phyloP scores from a whole-genome alignment of 306 rosid genomes.

The Ochetophila trinervis region DNA sequence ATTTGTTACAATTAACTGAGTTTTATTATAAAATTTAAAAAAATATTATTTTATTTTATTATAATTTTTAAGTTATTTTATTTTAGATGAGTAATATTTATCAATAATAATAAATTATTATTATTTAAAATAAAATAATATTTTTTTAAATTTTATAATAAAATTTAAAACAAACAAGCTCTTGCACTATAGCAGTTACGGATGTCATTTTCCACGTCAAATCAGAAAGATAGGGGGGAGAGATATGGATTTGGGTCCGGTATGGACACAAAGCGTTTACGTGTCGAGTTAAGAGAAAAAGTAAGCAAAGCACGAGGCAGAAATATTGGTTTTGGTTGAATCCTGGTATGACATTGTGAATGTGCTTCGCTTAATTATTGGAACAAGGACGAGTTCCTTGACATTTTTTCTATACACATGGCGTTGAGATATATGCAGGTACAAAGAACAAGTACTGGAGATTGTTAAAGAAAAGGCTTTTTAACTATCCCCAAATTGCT shows the following conservation, averaged over 20 bases:
- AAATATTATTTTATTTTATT: too few species aligned
- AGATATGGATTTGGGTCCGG: not conserved
- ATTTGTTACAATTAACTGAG: too few species aligned
- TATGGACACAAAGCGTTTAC: not conserved
- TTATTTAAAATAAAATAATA: too few species aligned
- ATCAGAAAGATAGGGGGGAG: not conserved
- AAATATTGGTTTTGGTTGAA: not conserved
- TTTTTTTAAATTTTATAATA: too few species aligned
- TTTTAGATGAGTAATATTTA: too few species aligned
- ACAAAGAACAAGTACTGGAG: not conserved
- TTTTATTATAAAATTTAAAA: too few species aligned
- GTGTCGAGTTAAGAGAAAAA: conserved; percentile 11
- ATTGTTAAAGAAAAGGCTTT: not conserved
- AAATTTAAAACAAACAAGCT: too few species aligned
- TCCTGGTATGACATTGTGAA: conserved; percentile 26
- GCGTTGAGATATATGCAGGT: conserved; percentile 17
- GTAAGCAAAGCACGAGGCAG: conserved; percentile 15
- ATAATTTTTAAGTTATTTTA: too few species aligned
- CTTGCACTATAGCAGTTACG: too few species aligned
- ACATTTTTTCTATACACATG: conserved; percentile 34
- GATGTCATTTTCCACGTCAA: not conserved
- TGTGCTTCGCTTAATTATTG: not conserved
- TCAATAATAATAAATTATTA: too few species aligned
- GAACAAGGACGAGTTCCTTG: not conserved
- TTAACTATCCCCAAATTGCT: too few species aligned